These are phyloP conservation scores for Endothia cerciana DNA, from an alignment of 2,329 filamentous ascomycete species.

Conservation along the genomic window DNA sequence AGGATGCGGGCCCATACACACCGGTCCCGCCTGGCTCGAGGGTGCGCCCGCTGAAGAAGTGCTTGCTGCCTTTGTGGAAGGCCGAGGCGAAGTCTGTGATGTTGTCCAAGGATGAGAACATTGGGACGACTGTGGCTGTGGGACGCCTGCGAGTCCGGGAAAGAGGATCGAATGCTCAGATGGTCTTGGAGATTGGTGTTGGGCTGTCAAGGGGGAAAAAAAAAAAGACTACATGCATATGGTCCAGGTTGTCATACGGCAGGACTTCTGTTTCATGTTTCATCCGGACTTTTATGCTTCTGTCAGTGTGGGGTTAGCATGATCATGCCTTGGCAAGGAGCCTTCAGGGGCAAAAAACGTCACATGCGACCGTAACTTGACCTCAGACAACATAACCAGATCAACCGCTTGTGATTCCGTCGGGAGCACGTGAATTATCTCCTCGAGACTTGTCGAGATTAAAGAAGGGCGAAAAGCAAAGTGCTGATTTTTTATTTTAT, in stretches of 20 bases:
- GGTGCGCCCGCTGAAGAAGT: constrained; percentile 11
- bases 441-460: background rate
- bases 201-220: background rate
- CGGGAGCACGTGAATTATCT: background rate
- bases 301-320: background rate
- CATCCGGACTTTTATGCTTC: background rate
- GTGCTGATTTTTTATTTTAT: background rate
- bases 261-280: background rate
- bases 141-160: background rate
- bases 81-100: constrained; percentile 19
- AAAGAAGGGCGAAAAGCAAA: background rate
- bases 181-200: background rate
- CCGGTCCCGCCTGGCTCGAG: constrained; percentile 12
- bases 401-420: too few species aligned
- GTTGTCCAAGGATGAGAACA: constrained; percentile 8
- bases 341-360: constrained; percentile 1
- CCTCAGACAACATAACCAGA: background rate
- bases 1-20: constrained; percentile 8
- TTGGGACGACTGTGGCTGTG: background rate
- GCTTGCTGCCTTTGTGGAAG: constrained; percentile 15
- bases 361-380: background rate
- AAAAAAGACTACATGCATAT: background rate
- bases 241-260: too few species aligned
- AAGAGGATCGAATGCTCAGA: background rate
- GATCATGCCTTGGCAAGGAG: background rate